Base-by-base conservation (phyloP, 768 basidiomycete genomes). In the Auricularia heimuer region DNA sequence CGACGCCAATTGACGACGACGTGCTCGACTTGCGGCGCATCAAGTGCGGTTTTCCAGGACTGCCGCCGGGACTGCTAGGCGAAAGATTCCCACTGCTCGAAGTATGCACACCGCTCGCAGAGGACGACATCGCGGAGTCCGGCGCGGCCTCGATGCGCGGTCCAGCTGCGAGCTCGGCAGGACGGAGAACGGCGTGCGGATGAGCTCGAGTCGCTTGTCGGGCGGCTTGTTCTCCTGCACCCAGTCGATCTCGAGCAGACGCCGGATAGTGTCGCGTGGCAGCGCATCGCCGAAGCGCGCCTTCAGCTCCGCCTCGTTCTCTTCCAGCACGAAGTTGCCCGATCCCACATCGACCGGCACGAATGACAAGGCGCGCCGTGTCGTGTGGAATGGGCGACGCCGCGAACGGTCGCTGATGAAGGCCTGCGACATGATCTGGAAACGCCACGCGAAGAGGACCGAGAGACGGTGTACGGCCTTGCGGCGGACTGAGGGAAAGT, bases 161-260 rank as follows among this genome's bases (percentile, higher is more conserved):
- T 86, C 85, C 4, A 88, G 67, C 65, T 86, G 82, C 42, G 79
- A 74, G 1, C 77, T 77, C 0, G 89, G 85, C 0, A 90, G 74
- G 16, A 89, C 76, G 3, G 87, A 85, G 67, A 91, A 80, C 1
- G 89, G 89, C 3, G 84, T 86, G 70, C 77, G 78, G 65, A 84
- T 79, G 80, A 84, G 80, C 69, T 85, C 82, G 34, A 79, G 77
- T 65, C 82, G 79, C 63, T 82, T 82, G 69, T 89, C 84, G 8
- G 80, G 75, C 10, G 80, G 73, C 2, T 75, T 76, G 63, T 84
- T 81, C 36, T 88, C 85, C 45, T 86, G 80, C 3, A 79, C 81
- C 88, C 89, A 92, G 14, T 89, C 89, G 61, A 92, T 85, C 65
- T 91, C 88, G 1, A 83, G 81, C 18, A 92, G 76, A 54, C 84